phyloP scores from a whole-genome alignment of 2,329 filamentous ascomycete species.

The Pseudocercospora pini-densiflorae region DNA sequence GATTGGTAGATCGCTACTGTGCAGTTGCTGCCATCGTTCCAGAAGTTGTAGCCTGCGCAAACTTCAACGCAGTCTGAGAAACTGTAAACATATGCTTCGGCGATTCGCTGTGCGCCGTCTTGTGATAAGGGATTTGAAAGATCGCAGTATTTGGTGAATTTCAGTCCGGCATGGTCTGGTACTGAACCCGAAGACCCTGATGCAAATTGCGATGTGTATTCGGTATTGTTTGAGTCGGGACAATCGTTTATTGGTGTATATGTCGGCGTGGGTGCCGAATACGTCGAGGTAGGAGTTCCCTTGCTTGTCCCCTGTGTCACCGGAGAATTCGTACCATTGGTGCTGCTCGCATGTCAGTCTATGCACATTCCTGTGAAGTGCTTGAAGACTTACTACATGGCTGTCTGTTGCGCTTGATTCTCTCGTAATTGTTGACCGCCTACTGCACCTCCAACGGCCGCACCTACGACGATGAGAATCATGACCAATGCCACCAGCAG shows the following conservation, averaged over 20 bases:
- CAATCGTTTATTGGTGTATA: constrained; percentile 40
- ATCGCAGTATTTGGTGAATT: constrained; percentile 42
- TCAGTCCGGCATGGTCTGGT: constrained; percentile 25
- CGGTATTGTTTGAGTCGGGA: constrained; percentile 38
- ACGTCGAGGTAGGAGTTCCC: constrained; percentile 32
- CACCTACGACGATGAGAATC: constrained; percentile 39
- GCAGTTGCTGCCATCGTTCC: constrained; percentile 32
- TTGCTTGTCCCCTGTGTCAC: constrained; percentile 25
- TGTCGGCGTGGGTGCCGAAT: constrained; percentile 38
- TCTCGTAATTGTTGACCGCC: constrained; percentile 38
- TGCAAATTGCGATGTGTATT: constrained; percentile 36
- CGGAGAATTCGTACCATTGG: constrained; percentile 26
- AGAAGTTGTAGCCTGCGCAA: constrained; percentile 40
- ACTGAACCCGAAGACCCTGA: constrained; percentile 13
- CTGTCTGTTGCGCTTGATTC: constrained; percentile 21
- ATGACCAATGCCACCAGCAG: constrained; percentile 40
- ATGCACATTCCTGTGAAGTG: constrained; percentile 15
- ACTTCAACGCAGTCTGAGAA: constrained; percentile 44
- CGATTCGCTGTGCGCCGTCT: constrained; percentile 27
- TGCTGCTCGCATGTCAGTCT: constrained; percentile 22
- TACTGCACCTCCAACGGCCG: constrained; percentile 44
- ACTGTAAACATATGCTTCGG: constrained; percentile 41
- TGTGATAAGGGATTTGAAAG: constrained; percentile 34
- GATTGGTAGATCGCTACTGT: constrained; percentile 39
- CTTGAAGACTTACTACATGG: constrained; percentile 16